phyloP scores from a whole-genome alignment of 345 rosid genomes.

The Acer yangbiense region DNA sequence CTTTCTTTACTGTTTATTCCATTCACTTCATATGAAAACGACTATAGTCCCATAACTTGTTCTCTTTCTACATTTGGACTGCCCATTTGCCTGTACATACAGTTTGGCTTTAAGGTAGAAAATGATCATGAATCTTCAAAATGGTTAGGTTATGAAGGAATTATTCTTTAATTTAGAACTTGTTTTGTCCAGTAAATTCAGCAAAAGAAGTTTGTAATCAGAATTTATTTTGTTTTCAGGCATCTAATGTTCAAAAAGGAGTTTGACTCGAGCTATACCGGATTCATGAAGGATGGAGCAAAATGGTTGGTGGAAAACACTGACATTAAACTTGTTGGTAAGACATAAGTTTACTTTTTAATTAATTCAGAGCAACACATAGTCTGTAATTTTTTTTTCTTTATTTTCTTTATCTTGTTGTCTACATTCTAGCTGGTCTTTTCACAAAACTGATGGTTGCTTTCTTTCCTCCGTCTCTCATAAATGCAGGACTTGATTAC shows the following conservation, averaged over 20 bases:
- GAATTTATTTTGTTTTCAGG: conserved; percentile 40
- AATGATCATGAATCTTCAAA: not conserved
- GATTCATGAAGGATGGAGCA: conserved; percentile 77
- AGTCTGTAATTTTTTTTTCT: not conserved
- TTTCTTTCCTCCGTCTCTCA: not conserved
- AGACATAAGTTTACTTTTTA: conserved; percentile 11
- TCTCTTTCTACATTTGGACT: not conserved
- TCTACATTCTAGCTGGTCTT: not conserved
- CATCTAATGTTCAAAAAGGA: conserved; percentile 69
- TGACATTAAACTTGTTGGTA: conserved; percentile 81
- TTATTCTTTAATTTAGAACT: not conserved
- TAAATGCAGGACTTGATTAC: conserved; percentile 67
- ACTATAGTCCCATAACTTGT: not conserved
- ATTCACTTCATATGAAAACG: not conserved
- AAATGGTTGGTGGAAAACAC: conserved; percentile 90
- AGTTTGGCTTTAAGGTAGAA: not conserved
- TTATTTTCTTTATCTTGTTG: not conserved
- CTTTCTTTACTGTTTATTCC: not conserved
- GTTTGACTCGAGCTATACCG: conserved; percentile 78
- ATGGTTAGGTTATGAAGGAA: not conserved
- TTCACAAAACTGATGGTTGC: not conserved
- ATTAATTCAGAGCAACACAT: not conserved
- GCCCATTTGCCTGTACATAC: not conserved
- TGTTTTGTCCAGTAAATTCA: not conserved
- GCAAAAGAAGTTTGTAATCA: not conserved